Base-by-base conservation (phyloP, 768 basidiomycete genomes). In the Amylocystis lapponica region DNA sequence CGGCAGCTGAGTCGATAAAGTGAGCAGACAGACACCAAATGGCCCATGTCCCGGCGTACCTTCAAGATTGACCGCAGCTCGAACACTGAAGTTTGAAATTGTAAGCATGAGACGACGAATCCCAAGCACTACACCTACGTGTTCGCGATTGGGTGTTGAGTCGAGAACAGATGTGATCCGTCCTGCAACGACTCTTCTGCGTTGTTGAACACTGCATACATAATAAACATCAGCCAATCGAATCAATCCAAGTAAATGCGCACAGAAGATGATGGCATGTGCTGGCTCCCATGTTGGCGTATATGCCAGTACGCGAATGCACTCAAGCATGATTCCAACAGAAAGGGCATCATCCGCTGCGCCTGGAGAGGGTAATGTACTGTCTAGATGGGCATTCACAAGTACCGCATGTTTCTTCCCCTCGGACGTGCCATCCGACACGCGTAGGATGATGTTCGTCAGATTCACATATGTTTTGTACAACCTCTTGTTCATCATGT, bases 131-230 rank as follows among this genome's bases (percentile, higher is more conserved):
- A 13, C 20, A 68, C 83, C 54, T 43, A 86, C 87, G 81, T 86
- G 9, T 72, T 59, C 22, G 78, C 81, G 46, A 71, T 71, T 13
- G 78, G 79, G 59, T 96, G 91, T 55, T 95, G 91, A 1, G 92
- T 96, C 5, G 92, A 83, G 62, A 84, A 98, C 4, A 96, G 69
- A 64, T 98, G 94, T 0, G 90, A 93, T 0, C 86, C 93, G 57
- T 97, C 95, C 62, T 97, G 95, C 23, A 98, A 66, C 1, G 86
- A 90, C 59, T 98, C 94, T 63, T 98, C 94, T 10, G 86, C 95
- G 48, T 95, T 76, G 52, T 97, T 97, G 69, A 95, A 96, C 48
- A 98, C 90, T 93, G 48, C 33, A 29, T 30, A 14, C n/a, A n/a
- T n/a, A n/a, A n/a, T n/a, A n/a, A n/a, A n/a, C 17, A 17, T 21